These are phyloP conservation scores for Scedosporium aurantiacum DNA, from an alignment of 2,329 filamentous ascomycete species.

Conservation along the genomic window DNA sequence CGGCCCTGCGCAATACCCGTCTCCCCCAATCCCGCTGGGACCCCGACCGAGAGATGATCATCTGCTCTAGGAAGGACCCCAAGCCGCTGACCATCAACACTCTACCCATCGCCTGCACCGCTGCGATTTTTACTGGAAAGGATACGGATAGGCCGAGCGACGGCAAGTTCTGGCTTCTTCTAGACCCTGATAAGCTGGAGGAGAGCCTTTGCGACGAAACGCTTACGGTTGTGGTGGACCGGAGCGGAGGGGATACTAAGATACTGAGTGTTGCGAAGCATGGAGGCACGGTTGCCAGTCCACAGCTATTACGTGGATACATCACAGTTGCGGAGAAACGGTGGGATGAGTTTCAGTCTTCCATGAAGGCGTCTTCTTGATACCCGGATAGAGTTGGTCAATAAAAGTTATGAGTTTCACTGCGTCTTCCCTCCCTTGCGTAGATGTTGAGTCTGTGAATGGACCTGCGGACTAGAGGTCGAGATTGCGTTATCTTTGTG, in stretches of 20 bases:
- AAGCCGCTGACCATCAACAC: constrained; percentile 48
- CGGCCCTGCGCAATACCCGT: constrained; percentile 66
- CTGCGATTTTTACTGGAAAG: constrained; percentile 63
- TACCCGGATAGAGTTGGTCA: constrained; percentile 12
- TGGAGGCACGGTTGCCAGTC: constrained; percentile 63
- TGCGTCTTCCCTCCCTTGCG: no score
- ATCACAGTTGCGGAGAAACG: constrained; percentile 10
- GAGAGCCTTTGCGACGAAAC: constrained; percentile 73
- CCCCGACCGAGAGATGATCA: constrained; percentile 62
- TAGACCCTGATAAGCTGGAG: constrained; percentile 84
- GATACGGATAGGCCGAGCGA: constrained; percentile 32
- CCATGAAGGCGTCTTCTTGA: constrained; percentile 23
- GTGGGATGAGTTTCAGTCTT: constrained; percentile 22
- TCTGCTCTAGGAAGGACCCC: constrained; percentile 57
- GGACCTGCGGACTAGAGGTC: no score
- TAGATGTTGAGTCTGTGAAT: no score
- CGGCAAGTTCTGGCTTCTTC: constrained; percentile 61
- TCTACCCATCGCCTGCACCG: constrained; percentile 66
- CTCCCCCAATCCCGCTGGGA: constrained; percentile 79
- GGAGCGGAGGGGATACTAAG: constrained; percentile 34
- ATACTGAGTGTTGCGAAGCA: constrained; percentile 70
- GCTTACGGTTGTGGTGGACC: constrained; percentile 75
- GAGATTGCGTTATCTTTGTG: no score
- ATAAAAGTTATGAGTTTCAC: constrained; percentile 1
- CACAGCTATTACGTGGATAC: constrained; percentile 28